These are phyloP conservation scores for Acanthochlamys bracteata DNA, from an alignment of 106 monocot genomes.

Conservation along the genomic window DNA sequence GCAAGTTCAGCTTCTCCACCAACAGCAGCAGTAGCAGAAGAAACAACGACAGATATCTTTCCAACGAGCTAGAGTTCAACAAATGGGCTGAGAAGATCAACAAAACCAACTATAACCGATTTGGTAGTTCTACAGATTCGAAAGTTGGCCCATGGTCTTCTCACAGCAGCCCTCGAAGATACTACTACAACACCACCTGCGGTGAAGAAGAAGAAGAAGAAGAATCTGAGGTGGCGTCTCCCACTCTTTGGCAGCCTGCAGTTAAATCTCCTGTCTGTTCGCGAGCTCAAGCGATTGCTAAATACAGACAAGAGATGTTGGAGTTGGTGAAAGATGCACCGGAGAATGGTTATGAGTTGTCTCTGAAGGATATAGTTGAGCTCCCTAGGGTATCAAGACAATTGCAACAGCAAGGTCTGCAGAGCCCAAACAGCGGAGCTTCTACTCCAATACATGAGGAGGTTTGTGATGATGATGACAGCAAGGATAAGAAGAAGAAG, in stretches of 20 bases:
- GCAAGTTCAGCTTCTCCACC: constrained; percentile 21
- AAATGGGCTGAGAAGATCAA: constrained; percentile 32
- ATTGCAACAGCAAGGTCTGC: background rate
- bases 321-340: constrained; percentile 26
- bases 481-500: background rate
- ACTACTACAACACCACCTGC: no score
- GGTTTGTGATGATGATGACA: no score
- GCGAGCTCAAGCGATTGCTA: constrained; percentile 7
- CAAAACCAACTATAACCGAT: constrained; percentile 9
- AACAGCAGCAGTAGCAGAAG: background rate
- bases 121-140: constrained; percentile 4
- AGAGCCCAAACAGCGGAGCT: background rate
- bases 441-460: background rate
- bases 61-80: constrained; percentile 18
- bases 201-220: background rate
- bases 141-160: constrained; percentile 12
- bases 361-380: constrained; percentile 38
- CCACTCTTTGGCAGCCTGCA: constrained; percentile 1
- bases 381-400: background rate
- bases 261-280: background rate
- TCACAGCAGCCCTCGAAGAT: background rate
- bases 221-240: background rate
- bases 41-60: background rate
- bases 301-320: constrained; percentile 38
- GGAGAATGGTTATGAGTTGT: constrained; percentile 33